Conservation (phyloP, 2,329 filamentous ascomycete species). For the Harringtonia aguacate region DNA sequence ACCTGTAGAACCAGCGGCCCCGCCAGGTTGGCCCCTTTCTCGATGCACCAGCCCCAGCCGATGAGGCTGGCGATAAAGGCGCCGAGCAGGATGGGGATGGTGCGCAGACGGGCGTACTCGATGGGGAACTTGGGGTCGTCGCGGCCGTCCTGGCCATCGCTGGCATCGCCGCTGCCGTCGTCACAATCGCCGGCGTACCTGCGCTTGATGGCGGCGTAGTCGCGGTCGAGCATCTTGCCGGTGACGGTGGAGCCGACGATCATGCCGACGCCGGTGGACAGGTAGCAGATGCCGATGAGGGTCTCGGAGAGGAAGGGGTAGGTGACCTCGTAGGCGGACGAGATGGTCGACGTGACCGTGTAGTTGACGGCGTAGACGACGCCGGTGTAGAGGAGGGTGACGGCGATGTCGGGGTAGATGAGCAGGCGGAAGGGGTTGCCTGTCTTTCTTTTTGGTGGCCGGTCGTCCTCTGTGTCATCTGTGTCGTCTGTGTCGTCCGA, state of each 20-base stretch:
- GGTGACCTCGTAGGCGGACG: slow-evolving; percentile 18
- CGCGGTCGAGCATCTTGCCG: slow-evolving; percentile 19
- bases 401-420: slow-evolving; percentile 18
- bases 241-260: slow-evolving; percentile 17
- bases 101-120: slow-evolving; percentile 16
- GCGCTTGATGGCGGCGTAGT: slow-evolving; percentile 17
- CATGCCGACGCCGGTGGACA: slow-evolving; percentile 20
- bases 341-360: slow-evolving; percentile 23
- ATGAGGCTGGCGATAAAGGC: slow-evolving; percentile 15
- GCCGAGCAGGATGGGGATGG: slow-evolving; percentile 14
- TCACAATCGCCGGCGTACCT: neutral
- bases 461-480: no score
- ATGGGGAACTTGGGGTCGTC: slow-evolving; percentile 15
- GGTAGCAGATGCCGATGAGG: slow-evolving; percentile 20
- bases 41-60: slow-evolving; percentile 19
- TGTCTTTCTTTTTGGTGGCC: neutral
- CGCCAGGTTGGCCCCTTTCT: slow-evolving; percentile 14
- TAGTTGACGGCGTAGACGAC: slow-evolving; percentile 24
- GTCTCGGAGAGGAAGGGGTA: slow-evolving; percentile 20
- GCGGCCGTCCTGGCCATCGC: neutral
- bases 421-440: slow-evolving; percentile 21
- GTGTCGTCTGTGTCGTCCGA: no score
- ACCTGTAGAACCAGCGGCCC: slow-evolving; percentile 15
- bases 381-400: slow-evolving; percentile 20
- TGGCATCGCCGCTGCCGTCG: no score